Base-by-base conservation (phyloP, 1,284 basidiomycete genomes). In the Chalciporus sp. region DNA sequence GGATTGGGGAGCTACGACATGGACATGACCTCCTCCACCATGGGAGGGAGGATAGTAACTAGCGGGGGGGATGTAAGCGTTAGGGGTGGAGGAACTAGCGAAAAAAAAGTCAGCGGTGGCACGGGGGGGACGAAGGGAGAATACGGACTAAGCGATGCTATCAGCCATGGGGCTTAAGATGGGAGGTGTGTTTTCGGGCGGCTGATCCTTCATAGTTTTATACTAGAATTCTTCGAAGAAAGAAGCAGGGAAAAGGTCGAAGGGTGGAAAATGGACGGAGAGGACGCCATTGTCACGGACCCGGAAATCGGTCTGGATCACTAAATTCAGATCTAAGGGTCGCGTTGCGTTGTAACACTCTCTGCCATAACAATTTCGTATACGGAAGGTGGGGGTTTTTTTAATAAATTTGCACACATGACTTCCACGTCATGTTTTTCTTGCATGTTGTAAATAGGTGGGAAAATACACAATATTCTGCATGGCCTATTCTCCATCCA, bases 241-340 rank as follows among this genome's bases (percentile, higher is more conserved):
- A 64, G 69, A 69, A 68, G 67, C 58, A 69, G 68, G 67, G 63
- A 71, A 63, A 71, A 64, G 65, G 64, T 63, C 56, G 14, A 67
- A 69, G 69, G 70, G 67, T 63, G 72, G 72, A 75, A 76, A 79
- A 74, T 75, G 74, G 75, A 75, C 72, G 72, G 73, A 66, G 69
- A 72, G 74, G 60, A 70, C 67, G 76, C 75, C 75, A 77, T 74
- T 73, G 70, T 72, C 66, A 72, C 72, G 77, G 78, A 72, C 76
- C 67, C 75, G 73, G 73, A 72, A 77, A 80, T 79, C 77, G 78
- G 80, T 68, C 72, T 78, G 73, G 75, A 83, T 81, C 78, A 80
- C 77, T 76, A 75, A 80, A 79, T 74, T 78, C 75, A 83, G 81
- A 84, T 84, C 81, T 83, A 81, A 74, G 73, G 73, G 71, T 73